A percentile compares a stretch with the other conserved stretches of the same genome.
These are phyloP conservation scores for Chenopodium album DNA, from an alignment of 148 eudicot genomes.

Conservation along the genomic window DNA sequence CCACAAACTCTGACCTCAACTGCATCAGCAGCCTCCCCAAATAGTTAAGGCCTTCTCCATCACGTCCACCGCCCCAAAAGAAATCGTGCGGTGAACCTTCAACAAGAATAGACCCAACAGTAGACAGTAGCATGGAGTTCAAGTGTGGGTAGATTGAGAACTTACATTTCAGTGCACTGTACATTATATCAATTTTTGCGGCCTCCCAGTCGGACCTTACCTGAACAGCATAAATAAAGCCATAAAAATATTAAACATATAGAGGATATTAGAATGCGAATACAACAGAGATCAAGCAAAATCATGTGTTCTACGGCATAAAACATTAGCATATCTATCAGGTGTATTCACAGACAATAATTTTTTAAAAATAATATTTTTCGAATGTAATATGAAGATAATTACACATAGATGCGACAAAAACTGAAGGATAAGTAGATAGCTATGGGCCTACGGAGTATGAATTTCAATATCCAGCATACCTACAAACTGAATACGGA, in stretches of 20 bases:
- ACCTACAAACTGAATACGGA: background rate
- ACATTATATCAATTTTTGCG: constrained; percentile 74
- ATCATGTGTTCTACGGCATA: background rate
- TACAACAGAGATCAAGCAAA: background rate
- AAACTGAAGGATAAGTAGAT: background rate
- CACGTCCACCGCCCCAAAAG: constrained; percentile 99
- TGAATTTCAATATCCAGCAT: too few relatives aligned
- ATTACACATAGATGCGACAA: background rate
- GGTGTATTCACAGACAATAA: background rate
- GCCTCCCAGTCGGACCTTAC: constrained; percentile 86
- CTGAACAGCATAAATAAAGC: constrained; percentile 32
- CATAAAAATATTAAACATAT: background rate
- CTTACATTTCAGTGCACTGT: constrained; percentile 79
- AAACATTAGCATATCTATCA: background rate
- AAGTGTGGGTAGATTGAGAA: constrained; percentile 80
- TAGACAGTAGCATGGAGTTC: constrained; percentile 70
- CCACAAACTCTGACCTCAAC: constrained; percentile 80
- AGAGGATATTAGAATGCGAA: background rate
- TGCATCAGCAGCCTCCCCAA: constrained; percentile 90
- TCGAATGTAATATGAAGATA: too few relatives aligned
- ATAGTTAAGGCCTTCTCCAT: constrained; percentile 96
- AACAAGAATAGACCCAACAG: constrained; percentile 71
- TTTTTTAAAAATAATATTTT: too few relatives aligned
- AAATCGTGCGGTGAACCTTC: constrained; percentile 98
- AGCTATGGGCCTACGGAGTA: background rate